Evolutionary conservation across 2,329 filamentous ascomycete genomes (phyloP), one percentile per base, ranked within the genome.

Genomic region (Epichloe gansuensis): DNA sequence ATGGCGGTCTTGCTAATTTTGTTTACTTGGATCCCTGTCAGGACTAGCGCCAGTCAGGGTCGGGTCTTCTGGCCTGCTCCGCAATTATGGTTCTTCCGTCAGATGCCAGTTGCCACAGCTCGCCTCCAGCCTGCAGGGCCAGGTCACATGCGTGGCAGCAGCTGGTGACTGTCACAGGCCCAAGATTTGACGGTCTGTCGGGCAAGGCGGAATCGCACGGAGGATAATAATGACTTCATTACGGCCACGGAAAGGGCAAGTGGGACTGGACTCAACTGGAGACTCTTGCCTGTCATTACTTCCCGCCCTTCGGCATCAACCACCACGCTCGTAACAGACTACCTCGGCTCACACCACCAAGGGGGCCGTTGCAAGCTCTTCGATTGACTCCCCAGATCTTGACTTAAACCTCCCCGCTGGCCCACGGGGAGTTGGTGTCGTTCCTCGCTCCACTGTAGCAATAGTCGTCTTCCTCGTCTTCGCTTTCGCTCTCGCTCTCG

Each of bases 11-110:
- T 46, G 43, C 34, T 39, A 25, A 51, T 45, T 56, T 60, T 66
- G 64, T 66, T 66, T 65, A 66, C 62, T 64, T 64, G 51, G 52
- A 6, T 25, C 60, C 56, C 41, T 4, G 57, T 55, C 42, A 15
- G 56, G 63, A 47, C 54, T 65, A 65, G 62, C 55, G 50, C 28
- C 15, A 13, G 25, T 39, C 38, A 34, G 48, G 39, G 52, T 42
- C 17, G 17, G 17, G 17, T 21, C 17, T 21, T 21, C 48, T 41
- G 28, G 17, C 23, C 23, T 13, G 21, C 35, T 17, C 21, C 53
- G 55, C 51, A 53, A 43, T 53, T 56, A 49, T 44, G 13, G 55
- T 54, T 54, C 38, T 52, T 56, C 55, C 55, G 48, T 38, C 17
- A 21, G 1, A 21, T 21, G 17, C 17, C 21, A 9, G 11, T 23